These are phyloP conservation scores for Hypomontagnella submonticulosa DNA, from an alignment of 495 filamentous ascomycete genomes.

Conservation along the genomic window DNA sequence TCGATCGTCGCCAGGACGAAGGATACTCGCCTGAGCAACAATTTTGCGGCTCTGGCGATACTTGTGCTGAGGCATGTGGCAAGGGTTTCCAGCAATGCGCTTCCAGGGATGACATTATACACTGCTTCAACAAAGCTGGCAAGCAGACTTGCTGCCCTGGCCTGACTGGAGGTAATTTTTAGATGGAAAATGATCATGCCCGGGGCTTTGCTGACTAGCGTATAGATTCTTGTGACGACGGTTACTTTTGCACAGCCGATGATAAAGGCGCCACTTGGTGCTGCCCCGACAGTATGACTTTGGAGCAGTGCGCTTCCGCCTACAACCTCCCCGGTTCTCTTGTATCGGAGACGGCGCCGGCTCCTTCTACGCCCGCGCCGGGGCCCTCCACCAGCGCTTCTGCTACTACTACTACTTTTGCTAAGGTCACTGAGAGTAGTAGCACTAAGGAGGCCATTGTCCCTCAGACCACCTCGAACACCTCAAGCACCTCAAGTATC, in stretches of 20 bases:
- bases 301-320: slow-evolving; percentile 55
- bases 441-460: no score
- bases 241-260: slow-evolving; percentile 60
- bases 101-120: slow-evolving; percentile 51
- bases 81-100: slow-evolving; percentile 55
- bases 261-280: slow-evolving; percentile 55
- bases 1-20: slow-evolving; percentile 51
- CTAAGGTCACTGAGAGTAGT: slow-evolving; percentile 26
- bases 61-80: slow-evolving; percentile 61
- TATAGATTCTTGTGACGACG: slow-evolving; percentile 59
- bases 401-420: slow-evolving; percentile 32
- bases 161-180: slow-evolving; percentile 54
- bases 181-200: not conserved
- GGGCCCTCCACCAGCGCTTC: slow-evolving; percentile 26
- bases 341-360: slow-evolving; percentile 47
- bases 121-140: slow-evolving; percentile 58
- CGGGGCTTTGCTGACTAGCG: slow-evolving; percentile 27
- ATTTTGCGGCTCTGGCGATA: slow-evolving; percentile 53
- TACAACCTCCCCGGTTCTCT: slow-evolving; percentile 54
- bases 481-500: slow-evolving; percentile 10
- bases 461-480: slow-evolving; percentile 16
- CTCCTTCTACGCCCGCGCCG: slow-evolving; percentile 42
- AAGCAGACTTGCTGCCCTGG: slow-evolving; percentile 59
- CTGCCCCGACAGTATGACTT: slow-evolving; percentile 57
- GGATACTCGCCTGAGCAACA: slow-evolving; percentile 58